A percentile compares a stretch with the other conserved stretches of the same genome.
Conservation (phyloP, 768 basidiomycete genomes). For the Suillus alpinus region DNA sequence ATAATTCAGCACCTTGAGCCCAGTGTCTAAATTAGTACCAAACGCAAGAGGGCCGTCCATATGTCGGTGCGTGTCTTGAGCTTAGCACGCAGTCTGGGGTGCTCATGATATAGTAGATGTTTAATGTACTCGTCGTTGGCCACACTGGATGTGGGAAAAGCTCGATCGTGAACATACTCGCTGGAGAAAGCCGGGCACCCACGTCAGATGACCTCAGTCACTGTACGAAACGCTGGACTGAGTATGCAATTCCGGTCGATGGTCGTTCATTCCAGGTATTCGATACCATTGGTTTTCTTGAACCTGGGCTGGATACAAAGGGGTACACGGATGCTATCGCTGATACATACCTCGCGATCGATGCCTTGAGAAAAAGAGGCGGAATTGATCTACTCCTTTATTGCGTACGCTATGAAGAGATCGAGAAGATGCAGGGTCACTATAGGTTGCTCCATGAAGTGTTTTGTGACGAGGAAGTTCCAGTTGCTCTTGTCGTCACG, state of each 20-base stretch:
- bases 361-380: conserved; percentile 28
- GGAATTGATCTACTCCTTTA: conserved; percentile 37
- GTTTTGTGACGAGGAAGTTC: conserved; percentile 35
- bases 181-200: conserved; percentile 22
- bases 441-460: conserved; percentile 37
- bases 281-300: conserved; percentile 35
- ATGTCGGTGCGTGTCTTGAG: neutral
- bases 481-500: conserved; percentile 37
- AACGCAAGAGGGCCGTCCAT: neutral
- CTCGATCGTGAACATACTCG: conserved; percentile 29
- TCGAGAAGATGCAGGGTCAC: conserved; percentile 26
- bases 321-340: conserved; percentile 21
- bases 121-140: conserved; percentile 25
- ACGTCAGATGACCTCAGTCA: conserved; percentile 28
- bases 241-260: conserved; percentile 11
- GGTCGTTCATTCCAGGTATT: conserved; percentile 23
- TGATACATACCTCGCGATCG: conserved; percentile 33
- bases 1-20: neutral
- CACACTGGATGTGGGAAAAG: conserved; percentile 30
- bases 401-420: conserved; percentile 37
- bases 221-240: conserved; percentile 31
- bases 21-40: neutral
- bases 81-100: neutral
- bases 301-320: conserved; percentile 14
- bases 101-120: neutral